Evolutionary conservation across 495 filamentous ascomycete genomes (phyloP).

Genomic region (Tuber indicum): DNA sequence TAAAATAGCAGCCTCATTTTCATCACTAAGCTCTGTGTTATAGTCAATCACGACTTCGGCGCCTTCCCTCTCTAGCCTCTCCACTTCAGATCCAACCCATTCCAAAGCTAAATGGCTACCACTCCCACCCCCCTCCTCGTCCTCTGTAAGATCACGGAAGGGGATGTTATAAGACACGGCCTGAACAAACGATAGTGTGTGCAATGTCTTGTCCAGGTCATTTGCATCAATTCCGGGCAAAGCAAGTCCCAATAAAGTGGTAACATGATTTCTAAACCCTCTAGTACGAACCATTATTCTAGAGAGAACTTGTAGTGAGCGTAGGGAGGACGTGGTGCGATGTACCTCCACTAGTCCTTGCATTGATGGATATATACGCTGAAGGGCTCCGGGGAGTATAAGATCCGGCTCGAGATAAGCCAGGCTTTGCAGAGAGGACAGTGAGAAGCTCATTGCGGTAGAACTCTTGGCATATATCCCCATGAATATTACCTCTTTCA

Average conservation of each 20-base stretch:
- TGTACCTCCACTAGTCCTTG: slow-evolving; percentile 97
- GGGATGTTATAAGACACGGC: slow-evolving; percentile 91
- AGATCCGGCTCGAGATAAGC: slow-evolving; percentile 86
- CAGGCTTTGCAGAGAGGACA: slow-evolving; percentile 80
- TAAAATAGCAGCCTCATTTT: slow-evolving; percentile 81
- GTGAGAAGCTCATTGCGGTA: slow-evolving; percentile 80
- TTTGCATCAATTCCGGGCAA: slow-evolving; percentile 96
- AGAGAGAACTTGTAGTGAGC: slow-evolving; percentile 80
- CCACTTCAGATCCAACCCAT: slow-evolving; percentile 91
- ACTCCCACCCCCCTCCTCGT: slow-evolving; percentile 52
- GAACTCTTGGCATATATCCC: slow-evolving; percentile 93
- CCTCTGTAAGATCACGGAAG: slow-evolving; percentile 71
- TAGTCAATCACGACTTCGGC: slow-evolving; percentile 80
- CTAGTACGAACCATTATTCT: slow-evolving; percentile 83
- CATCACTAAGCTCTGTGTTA: slow-evolving; percentile 68
- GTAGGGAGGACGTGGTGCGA: slow-evolving; percentile 86
- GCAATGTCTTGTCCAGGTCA: slow-evolving; percentile 90
- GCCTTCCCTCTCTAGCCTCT: slow-evolving; percentile 83
- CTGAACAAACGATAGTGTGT: slow-evolving; percentile 91
- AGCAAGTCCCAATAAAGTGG: slow-evolving; percentile 80
- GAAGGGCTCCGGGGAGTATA: slow-evolving; percentile 86
- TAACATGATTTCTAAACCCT: slow-evolving; percentile 91
- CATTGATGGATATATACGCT: slow-evolving; percentile 92
- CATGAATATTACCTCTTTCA: slow-evolving; percentile 95
- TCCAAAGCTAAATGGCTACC: slow-evolving; percentile 75